Evolutionary conservation across 177 flowering plant genomes (phyloP), one percentile per base, ranked within the genome.

Genomic region (Vitis hybrid): DNA sequence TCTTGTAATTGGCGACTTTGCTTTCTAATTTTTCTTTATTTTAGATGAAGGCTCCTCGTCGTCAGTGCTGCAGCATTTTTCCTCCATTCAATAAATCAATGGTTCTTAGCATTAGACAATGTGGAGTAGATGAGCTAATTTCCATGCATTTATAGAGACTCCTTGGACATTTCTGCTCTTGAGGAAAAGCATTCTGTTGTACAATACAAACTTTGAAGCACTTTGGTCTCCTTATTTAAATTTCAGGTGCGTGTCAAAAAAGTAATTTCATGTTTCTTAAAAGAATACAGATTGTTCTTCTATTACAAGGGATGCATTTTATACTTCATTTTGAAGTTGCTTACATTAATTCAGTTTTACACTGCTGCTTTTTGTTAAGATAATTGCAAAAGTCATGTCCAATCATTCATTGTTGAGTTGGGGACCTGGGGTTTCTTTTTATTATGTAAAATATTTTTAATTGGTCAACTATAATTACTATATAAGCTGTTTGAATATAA

Each of bases 41-140:
- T 57, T 70, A 83, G 91, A 72, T 88, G 80, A 82, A 79, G 76
- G 84, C 86, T 60, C 93, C 85, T 9, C 88, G 92, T 68, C 85
- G 95, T 21, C 87, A 84, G 21, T 92, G 95, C 70, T 90, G 97
- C 71, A 83, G 81, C 75, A 71, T 90, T 65, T 61, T 75, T 51
- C 76, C 83, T 14, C 63, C 68, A 50, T 69, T 63, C 58, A 78
- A 76, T 34, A 69, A 74, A 70, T 73, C 72, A 52, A 83, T 87
- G 82, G 73, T 75, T 62, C 80, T 92, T 63, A 70, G 74, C 64
- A 80, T 87, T 52, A 81, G 90, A 74, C 72, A 76, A 62, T 92
- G 95, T 71, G 78, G 86, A 59, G 62, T 34, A 50, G 80, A 81
- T 69, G 97, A 92, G 70, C 67, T 89, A n/a, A 85, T 89, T 18